Percentiles rank a stretch among this genome's conserved stretches.
phyloP scores from a whole-genome alignment of 352 stramenopile species.

The Elongisporangium senticosum region DNA sequence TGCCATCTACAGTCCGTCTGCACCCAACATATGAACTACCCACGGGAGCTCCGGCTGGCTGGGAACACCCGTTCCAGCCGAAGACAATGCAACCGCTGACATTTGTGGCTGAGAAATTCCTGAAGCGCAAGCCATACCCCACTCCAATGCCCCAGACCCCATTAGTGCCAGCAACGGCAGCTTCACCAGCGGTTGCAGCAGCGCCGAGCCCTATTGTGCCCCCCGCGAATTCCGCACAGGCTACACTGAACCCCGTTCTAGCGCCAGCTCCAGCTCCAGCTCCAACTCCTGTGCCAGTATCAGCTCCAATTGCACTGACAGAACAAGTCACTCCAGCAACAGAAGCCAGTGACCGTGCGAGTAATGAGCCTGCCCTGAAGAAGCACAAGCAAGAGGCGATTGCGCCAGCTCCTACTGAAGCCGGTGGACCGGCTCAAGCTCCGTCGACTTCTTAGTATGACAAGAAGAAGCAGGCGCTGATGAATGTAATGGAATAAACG shows the following conservation, averaged over 20 bases:
- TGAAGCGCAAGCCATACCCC: conserved; percentile 27
- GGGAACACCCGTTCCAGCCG: conserved; percentile 33
- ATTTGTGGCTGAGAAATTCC: conserved; percentile 55
- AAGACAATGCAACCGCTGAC: conserved; percentile 40
- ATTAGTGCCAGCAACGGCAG: background rate
- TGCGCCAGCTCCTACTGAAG: background rate
- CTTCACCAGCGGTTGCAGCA: background rate
- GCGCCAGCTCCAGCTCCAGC: background rate
- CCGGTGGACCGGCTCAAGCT: background rate
- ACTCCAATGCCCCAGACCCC: background rate
- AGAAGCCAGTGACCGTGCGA: background rate
- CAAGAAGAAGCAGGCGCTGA: background rate
- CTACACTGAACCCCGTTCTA: background rate
- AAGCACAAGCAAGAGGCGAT: background rate
- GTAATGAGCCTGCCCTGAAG: background rate
- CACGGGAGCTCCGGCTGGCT: conserved; percentile 22
- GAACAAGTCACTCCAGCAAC: background rate
- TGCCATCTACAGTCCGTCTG: conserved; percentile 9
- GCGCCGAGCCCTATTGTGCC: background rate
- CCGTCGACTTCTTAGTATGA: background rate
- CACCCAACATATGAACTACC: conserved; percentile 48
- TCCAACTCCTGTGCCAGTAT: background rate
- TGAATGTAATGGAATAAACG: background rate
- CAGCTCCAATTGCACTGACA: background rate
- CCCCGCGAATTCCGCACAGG: background rate